Base-by-base conservation (phyloP, 1,284 basidiomycete species). In the Malassezia sp. region DNA sequence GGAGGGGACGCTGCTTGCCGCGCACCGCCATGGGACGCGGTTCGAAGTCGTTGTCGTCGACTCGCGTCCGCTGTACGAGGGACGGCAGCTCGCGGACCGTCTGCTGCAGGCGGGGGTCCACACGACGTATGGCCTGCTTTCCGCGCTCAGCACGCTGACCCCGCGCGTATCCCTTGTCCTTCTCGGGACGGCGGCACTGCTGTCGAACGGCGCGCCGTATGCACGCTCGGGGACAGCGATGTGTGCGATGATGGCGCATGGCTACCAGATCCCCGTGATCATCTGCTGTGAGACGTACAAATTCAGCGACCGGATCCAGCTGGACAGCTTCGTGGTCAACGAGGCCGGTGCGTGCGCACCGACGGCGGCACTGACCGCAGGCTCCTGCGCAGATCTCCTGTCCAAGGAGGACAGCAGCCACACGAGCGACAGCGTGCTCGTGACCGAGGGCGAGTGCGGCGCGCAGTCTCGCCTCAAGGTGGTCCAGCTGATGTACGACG, bases 261-360 rank as follows among this genome's bases (percentile, higher is more conserved):
- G 81, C 44, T 79, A 84, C 63, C 82, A 81, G 17, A 82, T 96
- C 1, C 93, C 93, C 6, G 88, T 96, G 14, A 81, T 97, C 40
- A 88, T 91, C 14, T 95, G 89, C 61, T 93, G 90, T 38, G 93
- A 97, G 73, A 97, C 93, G 15, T 96, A 96, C 76, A 99, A 99
- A 71, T 96, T 93, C 63, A 84, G 84, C 18, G 93, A 97, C 60
- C 80, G 81, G 27, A 83, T 97, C 27, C 83, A 87, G 70, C 75
- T 97, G 39, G 93, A 99, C 71, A 84, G 84, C 24, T 88, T 99
- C 56, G 88, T 86, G 23, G 87, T 85, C 71, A 99, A 99, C 69
- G 93, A 99, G 72, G 75, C 93, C 27, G n/a, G n/a, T n/a, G n/a
- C n/a, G n/a, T n/a, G n/a, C n/a, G n/a, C n/a, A n/a, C n/a, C n/a